A percentile compares a stretch with the other conserved stretches of the same genome.
phyloP scores from a whole-genome alignment of 2,329 filamentous ascomycete genomes.

The Cadophora malorum region DNA sequence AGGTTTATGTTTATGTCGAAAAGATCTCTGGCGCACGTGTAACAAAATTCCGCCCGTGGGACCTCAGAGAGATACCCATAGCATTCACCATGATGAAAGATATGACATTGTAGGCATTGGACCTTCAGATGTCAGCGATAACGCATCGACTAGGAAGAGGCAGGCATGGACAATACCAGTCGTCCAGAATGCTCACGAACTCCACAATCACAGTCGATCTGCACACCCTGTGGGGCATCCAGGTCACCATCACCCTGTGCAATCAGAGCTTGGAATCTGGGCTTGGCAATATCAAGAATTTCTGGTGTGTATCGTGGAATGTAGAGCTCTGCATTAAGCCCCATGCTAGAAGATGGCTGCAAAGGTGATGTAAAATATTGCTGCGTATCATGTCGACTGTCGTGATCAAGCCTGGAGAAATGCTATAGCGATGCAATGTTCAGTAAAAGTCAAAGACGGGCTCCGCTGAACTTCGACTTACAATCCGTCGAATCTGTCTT shows the following conservation, averaged over 20 bases:
- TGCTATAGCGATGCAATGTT: background rate
- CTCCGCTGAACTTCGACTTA: background rate
- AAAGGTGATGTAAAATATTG: slow-evolving; percentile 1
- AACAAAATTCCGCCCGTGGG: slow-evolving; percentile 11
- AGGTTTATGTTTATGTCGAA: background rate
- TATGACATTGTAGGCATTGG: slow-evolving; percentile 9
- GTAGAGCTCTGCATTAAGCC: too few species aligned
- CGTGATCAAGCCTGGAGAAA: background rate
- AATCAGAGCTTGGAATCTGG: background rate
- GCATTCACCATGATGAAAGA: slow-evolving; percentile 20
- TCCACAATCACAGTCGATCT: slow-evolving; percentile 13
- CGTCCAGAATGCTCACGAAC: background rate
- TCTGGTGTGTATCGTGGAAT: slow-evolving; percentile 14
- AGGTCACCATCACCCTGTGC: background rate
- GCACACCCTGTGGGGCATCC: background rate
- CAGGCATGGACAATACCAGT: slow-evolving; percentile 5
- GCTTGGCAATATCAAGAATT: background rate
- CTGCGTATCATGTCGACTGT: slow-evolving; percentile 14
- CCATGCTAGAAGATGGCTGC: background rate
- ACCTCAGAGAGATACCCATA: slow-evolving; percentile 15
- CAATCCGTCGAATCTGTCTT: background rate
- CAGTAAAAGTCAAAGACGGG: background rate
- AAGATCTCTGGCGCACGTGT: slow-evolving; percentile 2
- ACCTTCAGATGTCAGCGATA: slow-evolving; percentile 5
- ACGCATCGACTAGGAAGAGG: background rate